Conservation (phyloP, 345 rosid genomes). For the Eucalyptus dawsonii region DNA sequence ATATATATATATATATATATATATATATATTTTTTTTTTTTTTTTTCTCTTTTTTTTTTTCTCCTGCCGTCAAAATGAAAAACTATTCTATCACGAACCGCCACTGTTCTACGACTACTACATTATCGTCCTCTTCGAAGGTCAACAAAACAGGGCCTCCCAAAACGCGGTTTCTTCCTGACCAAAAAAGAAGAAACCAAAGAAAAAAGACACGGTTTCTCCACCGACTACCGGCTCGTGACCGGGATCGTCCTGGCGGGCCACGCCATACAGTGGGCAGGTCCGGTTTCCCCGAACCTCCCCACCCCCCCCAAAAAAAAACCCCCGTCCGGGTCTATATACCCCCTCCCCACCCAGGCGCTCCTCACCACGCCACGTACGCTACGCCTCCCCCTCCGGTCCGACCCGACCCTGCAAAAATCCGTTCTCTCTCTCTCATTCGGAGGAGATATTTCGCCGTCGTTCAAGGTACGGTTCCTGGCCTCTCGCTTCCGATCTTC, state of each 20-base stretch:
- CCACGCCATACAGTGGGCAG: background rate
- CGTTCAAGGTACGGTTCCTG: background rate
- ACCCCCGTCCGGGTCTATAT: background rate
- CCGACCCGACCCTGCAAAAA: background rate
- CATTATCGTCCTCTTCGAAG: background rate
- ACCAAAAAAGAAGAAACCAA: background rate
- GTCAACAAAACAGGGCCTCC: background rate
- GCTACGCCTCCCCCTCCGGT: background rate
- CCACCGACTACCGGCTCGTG: background rate
- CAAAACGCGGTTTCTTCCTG: background rate
- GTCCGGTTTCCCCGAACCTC: background rate
- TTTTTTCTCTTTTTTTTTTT: background rate
- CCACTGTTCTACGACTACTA: background rate
- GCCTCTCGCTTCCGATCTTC: background rate
- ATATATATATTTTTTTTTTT: too few relatives aligned
- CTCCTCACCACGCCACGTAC: background rate
- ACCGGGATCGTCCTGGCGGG: background rate
- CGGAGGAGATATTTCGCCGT: background rate
- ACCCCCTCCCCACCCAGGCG: background rate
- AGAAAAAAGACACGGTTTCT: background rate
- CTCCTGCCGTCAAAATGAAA: background rate
- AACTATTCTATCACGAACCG: background rate
- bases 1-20: too few relatives aligned
- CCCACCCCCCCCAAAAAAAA: fast-evolving
- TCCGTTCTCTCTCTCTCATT: background rate